A percentile compares a stretch with the other conserved stretches of the same genome.
Conservation (phyloP, 2,329 filamentous ascomycete species). For the Colletotrichum spaethianum region DNA sequence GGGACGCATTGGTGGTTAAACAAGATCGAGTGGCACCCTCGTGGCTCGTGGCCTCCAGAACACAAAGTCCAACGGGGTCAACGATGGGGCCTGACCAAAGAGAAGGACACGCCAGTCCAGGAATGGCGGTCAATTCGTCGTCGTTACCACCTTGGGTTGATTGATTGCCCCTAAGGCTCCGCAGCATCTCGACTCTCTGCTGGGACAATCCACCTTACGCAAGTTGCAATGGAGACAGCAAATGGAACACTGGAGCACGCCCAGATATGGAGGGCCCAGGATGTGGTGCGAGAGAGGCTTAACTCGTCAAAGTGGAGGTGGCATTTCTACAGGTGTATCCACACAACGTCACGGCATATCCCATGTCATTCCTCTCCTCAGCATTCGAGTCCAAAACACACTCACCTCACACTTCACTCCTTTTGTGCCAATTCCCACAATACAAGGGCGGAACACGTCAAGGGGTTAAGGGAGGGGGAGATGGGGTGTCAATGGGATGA, state of each 20-base stretch:
- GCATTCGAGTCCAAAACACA: conserved; percentile 28
- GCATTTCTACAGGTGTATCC: conserved; percentile 9
- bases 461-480: neutral
- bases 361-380: conserved; percentile 24
- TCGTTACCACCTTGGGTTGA: conserved; percentile 20
- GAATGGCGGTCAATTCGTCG: conserved; percentile 32
- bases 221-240: conserved; percentile 20
- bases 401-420: conserved; percentile 6
- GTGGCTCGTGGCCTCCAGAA: conserved; percentile 10
- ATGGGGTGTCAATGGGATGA: conserved; percentile 22
- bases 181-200: conserved; percentile 8
- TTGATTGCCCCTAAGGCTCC: conserved; percentile 18
- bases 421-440: neutral
- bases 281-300: conserved; percentile 28
- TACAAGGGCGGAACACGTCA: conserved; percentile 1
- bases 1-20: conserved; percentile 8
- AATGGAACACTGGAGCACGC: conserved; percentile 23
- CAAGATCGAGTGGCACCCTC: neutral
- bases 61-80: conserved; percentile 4
- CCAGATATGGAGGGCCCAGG: conserved; percentile 17
- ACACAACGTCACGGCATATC: conserved; percentile 33
- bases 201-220: conserved; percentile 21
- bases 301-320: conserved; percentile 29
- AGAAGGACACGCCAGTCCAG: conserved; percentile 21
- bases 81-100: conserved; percentile 5